These are phyloP conservation scores for Pseudevernia furfuracea DNA, from an alignment of 495 filamentous ascomycete species.

Conservation along the genomic window DNA sequence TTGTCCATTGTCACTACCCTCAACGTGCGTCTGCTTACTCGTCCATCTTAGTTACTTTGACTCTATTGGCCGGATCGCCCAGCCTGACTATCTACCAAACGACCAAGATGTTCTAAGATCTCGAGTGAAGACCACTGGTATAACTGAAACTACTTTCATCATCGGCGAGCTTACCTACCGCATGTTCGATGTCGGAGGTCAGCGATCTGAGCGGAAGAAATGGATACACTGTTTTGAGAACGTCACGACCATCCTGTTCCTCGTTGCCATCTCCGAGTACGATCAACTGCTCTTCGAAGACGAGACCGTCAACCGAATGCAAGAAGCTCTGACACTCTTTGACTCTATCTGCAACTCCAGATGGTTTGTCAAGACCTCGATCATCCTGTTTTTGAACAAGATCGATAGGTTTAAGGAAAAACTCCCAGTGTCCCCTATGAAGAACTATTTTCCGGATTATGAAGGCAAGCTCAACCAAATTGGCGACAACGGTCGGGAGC, in stretches of 20 bases:
- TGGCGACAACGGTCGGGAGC: slow-evolving; percentile 44
- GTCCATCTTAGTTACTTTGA: slow-evolving; percentile 74
- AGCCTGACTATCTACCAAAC: slow-evolving; percentile 89
- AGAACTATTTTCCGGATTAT: slow-evolving; percentile 99
- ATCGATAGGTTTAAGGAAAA: slow-evolving; percentile 99
- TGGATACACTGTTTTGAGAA: slow-evolving; percentile 99
- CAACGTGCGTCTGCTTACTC: slow-evolving; percentile 18
- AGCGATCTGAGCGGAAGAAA: slow-evolving; percentile 99
- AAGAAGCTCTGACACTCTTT: slow-evolving; percentile 94
- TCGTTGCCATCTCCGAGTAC: slow-evolving; percentile 98
- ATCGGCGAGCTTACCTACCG: slow-evolving; percentile 96
- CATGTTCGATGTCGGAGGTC: slow-evolving; percentile 99
- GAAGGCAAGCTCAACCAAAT: slow-evolving; percentile 45
- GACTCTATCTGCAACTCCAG: slow-evolving; percentile 99
- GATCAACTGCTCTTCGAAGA: slow-evolving; percentile 97
- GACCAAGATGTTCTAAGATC: slow-evolving; percentile 97
- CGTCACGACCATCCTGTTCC: slow-evolving; percentile 95
- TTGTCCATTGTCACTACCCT: not conserved
- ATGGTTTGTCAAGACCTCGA: slow-evolving; percentile 99
- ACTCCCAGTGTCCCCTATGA: slow-evolving; percentile 97
- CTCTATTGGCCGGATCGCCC: slow-evolving; percentile 84
- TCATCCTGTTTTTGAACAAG: slow-evolving; percentile 99
- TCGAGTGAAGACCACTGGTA: slow-evolving; percentile 98
- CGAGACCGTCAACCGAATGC: slow-evolving; percentile 86
- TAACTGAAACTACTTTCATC: slow-evolving; percentile 97